Evolutionary conservation across 176 grass and related monocot genomes (phyloP), one percentile per base, ranked within the genome.

Genomic region (Juncus effusus): DNA sequence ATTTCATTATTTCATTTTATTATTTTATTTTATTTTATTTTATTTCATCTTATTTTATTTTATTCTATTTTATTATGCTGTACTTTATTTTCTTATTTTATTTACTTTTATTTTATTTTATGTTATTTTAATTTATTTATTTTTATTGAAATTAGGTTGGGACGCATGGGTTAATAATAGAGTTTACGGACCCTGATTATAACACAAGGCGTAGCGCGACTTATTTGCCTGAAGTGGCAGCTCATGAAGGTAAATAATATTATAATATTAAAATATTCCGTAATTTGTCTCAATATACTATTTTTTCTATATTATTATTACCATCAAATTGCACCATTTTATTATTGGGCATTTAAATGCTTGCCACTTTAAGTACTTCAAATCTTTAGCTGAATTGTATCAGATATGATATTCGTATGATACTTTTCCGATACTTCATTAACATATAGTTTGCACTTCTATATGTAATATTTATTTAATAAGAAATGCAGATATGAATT

Each of bases 91-190:
- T 28, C 0, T 28, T 28, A 28, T 28, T 28, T n/a, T 5, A 36
- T 13, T 35, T 56, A n/a, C n/a, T 37, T 3, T 28, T 28, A 28
- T 28, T 28, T n/a, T 5, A 36, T 13, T 35, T 56, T 45, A 59
- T 80, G 19, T 10, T 73, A 13, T 45, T 50, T 36, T 69, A 78
- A 59, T 8, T 0, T 36, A n/a, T 57, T 58, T 40, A 75, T 11
- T 55, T 69, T 79, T 11, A 3, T 45, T 56, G 28, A 51, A 38
- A 73, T 67, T 74, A 99, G 95, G 79, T 94, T 71, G 95, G 89
- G 64, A 99, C 77, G 73, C 95, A 99, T 85, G 95, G 95, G 7
- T 85, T 99, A 63, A 90, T 94, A 69, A 99, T 99, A 78, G 95
- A 99, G 82, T 99, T 99, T 64, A 87, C 81, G 0, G 95, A 99